Conservation (phyloP, 768 basidiomycete genomes). For the Gymnopilus dilepis region DNA sequence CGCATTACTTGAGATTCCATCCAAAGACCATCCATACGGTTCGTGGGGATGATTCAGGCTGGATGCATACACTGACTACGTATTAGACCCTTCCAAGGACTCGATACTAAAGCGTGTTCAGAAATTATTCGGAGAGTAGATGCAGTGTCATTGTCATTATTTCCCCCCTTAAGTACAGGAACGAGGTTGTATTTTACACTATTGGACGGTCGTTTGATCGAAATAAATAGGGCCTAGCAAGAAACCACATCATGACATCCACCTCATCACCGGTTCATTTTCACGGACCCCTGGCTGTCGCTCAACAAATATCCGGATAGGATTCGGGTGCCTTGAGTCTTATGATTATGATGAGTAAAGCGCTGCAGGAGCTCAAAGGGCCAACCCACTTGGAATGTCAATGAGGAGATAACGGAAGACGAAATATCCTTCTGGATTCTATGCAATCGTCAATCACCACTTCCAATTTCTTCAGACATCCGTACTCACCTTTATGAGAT, state of each 20-base stretch:
- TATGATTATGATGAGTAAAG: conserved; percentile 11
- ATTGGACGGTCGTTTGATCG: conserved; percentile 4
- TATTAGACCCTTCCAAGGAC: conserved; percentile 90
- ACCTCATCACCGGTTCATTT: conserved; percentile 73
- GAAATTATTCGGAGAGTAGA: conserved; percentile 92
- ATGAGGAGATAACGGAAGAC: conserved; percentile 78
- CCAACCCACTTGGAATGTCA: conserved; percentile 75
- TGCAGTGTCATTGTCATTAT: conserved; percentile 11
- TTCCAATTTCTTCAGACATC: conserved; percentile 2
- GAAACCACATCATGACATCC: conserved; percentile 47
- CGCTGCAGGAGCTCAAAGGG: conserved; percentile 30
- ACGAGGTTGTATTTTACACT: conserved; percentile 11
- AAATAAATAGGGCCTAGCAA: conserved; percentile 11
- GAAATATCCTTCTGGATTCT: conserved; percentile 82
- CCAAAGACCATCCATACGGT: conserved; percentile 99
- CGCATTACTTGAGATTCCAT: conserved; percentile 95
- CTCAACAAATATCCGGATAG: conserved; percentile 74
- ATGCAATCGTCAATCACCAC: conserved; percentile 11
- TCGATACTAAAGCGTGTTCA: conserved; percentile 96
- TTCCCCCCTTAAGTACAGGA: background rate
- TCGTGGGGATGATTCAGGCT: conserved; percentile 26
- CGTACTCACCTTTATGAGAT: conserved; percentile 68
- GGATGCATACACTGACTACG: background rate
- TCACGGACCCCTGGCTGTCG: conserved; percentile 68
- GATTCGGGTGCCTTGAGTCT: conserved; percentile 68